Conservation (phyloP, 345 rosid species). For the Psidium guajava region DNA sequence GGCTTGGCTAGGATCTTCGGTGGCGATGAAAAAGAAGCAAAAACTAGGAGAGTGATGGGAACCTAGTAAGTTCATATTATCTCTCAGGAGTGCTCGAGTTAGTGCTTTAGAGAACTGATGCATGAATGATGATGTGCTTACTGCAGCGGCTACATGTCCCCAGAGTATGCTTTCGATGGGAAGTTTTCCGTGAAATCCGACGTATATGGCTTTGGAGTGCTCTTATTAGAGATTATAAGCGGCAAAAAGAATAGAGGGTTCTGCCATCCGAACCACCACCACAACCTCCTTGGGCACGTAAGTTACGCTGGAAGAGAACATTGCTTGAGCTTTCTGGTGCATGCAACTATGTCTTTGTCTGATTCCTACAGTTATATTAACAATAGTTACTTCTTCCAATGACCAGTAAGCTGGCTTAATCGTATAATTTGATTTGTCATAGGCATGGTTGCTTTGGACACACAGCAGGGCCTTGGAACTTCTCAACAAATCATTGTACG, state of each 20-base stretch:
- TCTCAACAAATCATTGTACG: neutral
- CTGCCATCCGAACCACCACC: slow-evolving; percentile 10
- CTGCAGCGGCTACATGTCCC: slow-evolving; percentile 7
- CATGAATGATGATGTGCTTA: neutral
- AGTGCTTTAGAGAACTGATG: neutral
- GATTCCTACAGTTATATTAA: neutral
- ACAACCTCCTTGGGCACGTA: slow-evolving; percentile 15
- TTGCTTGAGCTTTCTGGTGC: neutral
- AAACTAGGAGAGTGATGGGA: slow-evolving; percentile 12
- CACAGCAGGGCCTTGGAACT: neutral
- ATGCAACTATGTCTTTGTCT: neutral
- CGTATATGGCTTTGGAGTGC: slow-evolving; percentile 31
- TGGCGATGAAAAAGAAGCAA: neutral
- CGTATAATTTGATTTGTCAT: neutral
- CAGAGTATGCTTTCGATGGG: slow-evolving; percentile 24
- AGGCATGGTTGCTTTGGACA: slow-evolving; percentile 23
- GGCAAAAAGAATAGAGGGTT: slow-evolving; percentile 20
- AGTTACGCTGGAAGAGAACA: neutral
- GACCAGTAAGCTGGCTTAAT: neutral
- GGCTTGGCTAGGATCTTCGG: neutral
- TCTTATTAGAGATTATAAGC: slow-evolving; percentile 28
- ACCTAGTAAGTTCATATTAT: slow-evolving; percentile 27
- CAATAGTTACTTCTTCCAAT: neutral
- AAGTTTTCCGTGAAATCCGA: slow-evolving; percentile 21
- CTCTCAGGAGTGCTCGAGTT: neutral